Evolutionary conservation across 768 basidiomycete species (phyloP).

Genomic region (Pisolithus marmoratus): DNA sequence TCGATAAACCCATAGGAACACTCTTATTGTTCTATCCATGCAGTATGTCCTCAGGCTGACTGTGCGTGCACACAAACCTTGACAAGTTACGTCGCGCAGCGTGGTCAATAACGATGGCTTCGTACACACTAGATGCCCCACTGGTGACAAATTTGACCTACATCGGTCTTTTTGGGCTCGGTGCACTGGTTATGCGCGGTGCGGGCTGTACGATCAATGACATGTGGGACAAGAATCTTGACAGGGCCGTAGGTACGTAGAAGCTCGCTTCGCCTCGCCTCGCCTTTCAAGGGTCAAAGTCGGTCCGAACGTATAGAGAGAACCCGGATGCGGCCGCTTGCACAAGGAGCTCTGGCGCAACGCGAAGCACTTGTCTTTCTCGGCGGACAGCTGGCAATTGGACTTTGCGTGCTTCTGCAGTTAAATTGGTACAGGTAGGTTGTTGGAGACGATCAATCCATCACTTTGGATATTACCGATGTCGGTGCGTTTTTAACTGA

Average conservation of each 20-base stretch:
- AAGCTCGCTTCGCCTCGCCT: not conserved
- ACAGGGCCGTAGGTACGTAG: slow-evolving; percentile 77
- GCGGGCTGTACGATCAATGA: slow-evolving; percentile 99
- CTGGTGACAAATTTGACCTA: slow-evolving; percentile 67
- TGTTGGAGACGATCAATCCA: slow-evolving; percentile 12
- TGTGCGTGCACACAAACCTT: not conserved
- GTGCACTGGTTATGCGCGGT: slow-evolving; percentile 93
- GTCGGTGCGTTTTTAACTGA: no score
- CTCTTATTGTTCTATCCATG: slow-evolving; percentile 91
- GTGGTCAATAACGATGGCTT: slow-evolving; percentile 98
- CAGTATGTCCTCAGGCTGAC: slow-evolving; percentile 45
- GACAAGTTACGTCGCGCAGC: slow-evolving; percentile 43
- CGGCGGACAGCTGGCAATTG: slow-evolving; percentile 72
- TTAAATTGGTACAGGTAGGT: slow-evolving; percentile 91
- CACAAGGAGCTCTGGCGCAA: slow-evolving; percentile 71
- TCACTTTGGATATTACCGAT: no score
- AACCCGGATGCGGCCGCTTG: slow-evolving; percentile 84
- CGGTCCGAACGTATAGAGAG: slow-evolving; percentile 47
- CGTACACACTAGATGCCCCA: slow-evolving; percentile 70
- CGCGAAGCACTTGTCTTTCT: slow-evolving; percentile 78
- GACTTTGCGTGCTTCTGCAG: slow-evolving; percentile 82
- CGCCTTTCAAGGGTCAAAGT: not conserved
- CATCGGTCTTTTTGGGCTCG: slow-evolving; percentile 77
- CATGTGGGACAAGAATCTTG: slow-evolving; percentile 93
- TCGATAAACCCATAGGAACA: slow-evolving; percentile 97